Base-by-base conservation (phyloP, 1,284 basidiomycete genomes). In the Rhodotorula sp. region DNA sequence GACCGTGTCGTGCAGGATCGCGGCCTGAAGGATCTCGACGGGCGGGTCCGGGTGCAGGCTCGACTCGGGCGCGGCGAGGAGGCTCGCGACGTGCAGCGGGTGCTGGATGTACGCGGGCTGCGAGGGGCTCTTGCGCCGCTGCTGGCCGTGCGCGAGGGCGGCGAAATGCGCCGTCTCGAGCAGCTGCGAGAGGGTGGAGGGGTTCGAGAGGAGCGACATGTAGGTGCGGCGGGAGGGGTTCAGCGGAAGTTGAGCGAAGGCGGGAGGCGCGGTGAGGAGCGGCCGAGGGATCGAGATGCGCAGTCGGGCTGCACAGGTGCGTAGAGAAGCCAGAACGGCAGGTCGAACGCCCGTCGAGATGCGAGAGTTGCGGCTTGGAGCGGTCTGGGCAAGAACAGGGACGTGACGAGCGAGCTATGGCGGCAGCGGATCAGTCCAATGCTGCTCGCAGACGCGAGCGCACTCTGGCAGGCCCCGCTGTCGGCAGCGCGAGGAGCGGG, bases 1-100 rank as follows among this genome's bases (percentile, higher is more conserved):
- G 19, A 84, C 80, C 3, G 81, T 82, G 70, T 84, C 83, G 66
- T 84, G 82, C 41, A 83, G 73, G 4, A 83, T 74, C 0, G 83
- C 83, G 1, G 82, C 82, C 67, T 82, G 81, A n/a, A 71, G 42
- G 12, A 74, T 48, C n/a, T 68, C 53, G 7, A 72, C 34, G 8
- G 69, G 62, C 25, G 65, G 63, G n/a, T 50, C 12, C 41, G 67
- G 65, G 41, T 58, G 42, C 16, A 76, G 42, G 13, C 46, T 56
- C 49, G 61, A 66, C 7, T 46, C 67, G 0, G 46, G 46, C 8
- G 21, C 44, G 1, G 72, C 59, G 27, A 76, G 67, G 7, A 66
- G 34, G 25, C 53, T 19, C 0, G 74, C 74, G 21, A 76, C 74
- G 42, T 76, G 67, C 25, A 76, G 64, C 17, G 72, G 72, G 42